phyloP scores from a whole-genome alignment of 495 filamentous ascomycete genomes.

The Hyphodiscus hymeniophilus region DNA sequence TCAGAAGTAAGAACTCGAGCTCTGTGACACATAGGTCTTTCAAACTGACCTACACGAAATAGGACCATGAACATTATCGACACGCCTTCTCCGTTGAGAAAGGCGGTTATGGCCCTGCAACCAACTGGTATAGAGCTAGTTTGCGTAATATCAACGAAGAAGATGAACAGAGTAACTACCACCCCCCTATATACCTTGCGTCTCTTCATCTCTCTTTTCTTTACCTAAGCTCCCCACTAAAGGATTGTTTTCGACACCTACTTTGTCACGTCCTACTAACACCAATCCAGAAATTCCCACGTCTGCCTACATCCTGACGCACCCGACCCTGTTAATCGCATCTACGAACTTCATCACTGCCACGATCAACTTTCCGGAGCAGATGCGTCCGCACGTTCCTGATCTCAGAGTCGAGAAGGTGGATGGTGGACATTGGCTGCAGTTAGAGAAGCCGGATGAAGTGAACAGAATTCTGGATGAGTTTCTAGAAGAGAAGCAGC shows the following conservation, averaged over 20 bases:
- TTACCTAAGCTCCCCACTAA: conserved; percentile 7
- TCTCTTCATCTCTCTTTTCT: conserved; percentile 9
- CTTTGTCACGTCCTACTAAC: conserved; percentile 11
- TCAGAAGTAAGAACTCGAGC: conserved; percentile 15
- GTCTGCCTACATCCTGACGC: conserved; percentile 14
- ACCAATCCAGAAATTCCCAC: conserved; percentile 16
- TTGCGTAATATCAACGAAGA: conserved; percentile 17
- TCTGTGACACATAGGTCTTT: conserved; percentile 14
- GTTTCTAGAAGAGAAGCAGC: conserved; percentile 16
- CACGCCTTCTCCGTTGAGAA: conserved; percentile 13
- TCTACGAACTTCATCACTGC: conserved; percentile 15
- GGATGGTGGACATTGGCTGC: conserved; percentile 16
- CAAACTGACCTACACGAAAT: conserved; percentile 9
- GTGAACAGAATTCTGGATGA: conserved; percentile 15
- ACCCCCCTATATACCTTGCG: conserved; percentile 11
- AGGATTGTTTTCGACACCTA: conserved; percentile 12
- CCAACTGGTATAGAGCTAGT: conserved; percentile 16
- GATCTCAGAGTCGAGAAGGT: conserved; percentile 16
- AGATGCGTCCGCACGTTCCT: conserved; percentile 13
- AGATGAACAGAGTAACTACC: conserved; percentile 17
- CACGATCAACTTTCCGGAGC: conserved; percentile 15
- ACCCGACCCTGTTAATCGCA: conserved; percentile 16
- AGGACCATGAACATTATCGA: conserved; percentile 18
- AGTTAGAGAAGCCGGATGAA: conserved; percentile 18
- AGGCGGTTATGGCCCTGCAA: conserved; percentile 16